These are phyloP conservation scores for Stachybotrys chartarum DNA, from an alignment of 2,329 filamentous ascomycete genomes.

Conservation along the genomic window DNA sequence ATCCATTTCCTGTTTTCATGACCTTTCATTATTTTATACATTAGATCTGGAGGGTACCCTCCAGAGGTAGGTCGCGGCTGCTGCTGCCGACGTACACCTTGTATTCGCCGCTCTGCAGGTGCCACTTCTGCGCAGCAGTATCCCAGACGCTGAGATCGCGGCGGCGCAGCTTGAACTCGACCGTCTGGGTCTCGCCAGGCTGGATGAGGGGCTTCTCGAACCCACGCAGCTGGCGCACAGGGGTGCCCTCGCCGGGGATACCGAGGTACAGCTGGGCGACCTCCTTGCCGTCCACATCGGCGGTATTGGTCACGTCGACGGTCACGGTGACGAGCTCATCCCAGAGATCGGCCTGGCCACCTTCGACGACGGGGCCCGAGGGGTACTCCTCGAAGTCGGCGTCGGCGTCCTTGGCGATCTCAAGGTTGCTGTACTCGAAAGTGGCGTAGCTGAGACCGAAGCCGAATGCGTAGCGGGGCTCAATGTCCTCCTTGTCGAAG, in stretches of 20 bases:
- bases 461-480: slow-evolving; percentile 46
- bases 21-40: not conserved
- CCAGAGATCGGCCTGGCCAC: not conserved
- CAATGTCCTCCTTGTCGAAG: slow-evolving; percentile 39
- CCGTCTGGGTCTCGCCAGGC: slow-evolving; percentile 29
- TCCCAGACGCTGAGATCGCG: slow-evolving; percentile 64
- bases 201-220: slow-evolving; percentile 42
- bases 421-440: slow-evolving; percentile 33
- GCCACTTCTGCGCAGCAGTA: slow-evolving; percentile 53
- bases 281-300: slow-evolving; percentile 42
- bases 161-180: slow-evolving; percentile 48
- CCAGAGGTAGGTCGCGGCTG: slow-evolving; percentile 25
- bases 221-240: slow-evolving; percentile 54
- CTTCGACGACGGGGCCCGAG: not conserved
- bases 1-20: not conserved
- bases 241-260: slow-evolving; percentile 45
- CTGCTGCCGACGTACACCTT: slow-evolving; percentile 38
- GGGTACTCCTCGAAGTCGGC: slow-evolving; percentile 1
- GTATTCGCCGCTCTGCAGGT: slow-evolving; percentile 37
- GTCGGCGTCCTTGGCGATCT: not conserved
- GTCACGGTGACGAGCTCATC: slow-evolving; percentile 14
- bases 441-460: slow-evolving; percentile 49
- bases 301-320: slow-evolving; percentile 56
- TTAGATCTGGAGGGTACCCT: not conserved
- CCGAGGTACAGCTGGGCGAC: slow-evolving; percentile 52